These are phyloP conservation scores for Urochloa ruziziensis DNA, from an alignment of 176 grass and related monocot genomes.

Conservation along the genomic window DNA sequence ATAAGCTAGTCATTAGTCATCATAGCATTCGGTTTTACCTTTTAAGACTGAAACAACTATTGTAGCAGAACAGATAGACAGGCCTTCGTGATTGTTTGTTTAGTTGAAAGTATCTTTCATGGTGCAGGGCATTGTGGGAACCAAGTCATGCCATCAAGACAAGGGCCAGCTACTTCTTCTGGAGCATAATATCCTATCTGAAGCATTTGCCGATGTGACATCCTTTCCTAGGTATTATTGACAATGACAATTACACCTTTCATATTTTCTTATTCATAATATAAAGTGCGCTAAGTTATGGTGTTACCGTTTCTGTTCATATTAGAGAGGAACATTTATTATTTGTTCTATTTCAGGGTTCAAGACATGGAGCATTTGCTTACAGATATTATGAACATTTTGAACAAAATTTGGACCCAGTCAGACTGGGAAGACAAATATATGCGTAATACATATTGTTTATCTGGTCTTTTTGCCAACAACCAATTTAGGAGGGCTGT, in stretches of 20 bases:
- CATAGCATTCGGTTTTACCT: background rate
- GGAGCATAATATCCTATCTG: constrained; percentile 8
- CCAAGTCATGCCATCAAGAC: background rate
- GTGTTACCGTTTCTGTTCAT: background rate
- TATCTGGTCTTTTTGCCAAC: background rate
- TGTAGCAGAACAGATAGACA: background rate
- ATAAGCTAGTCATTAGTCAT: background rate
- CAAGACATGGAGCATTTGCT: background rate
- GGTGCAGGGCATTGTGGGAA: background rate
- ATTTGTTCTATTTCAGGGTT: background rate
- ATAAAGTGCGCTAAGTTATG: background rate
- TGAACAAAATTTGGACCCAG: constrained; percentile 8
- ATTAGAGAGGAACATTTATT: background rate
- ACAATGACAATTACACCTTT: background rate
- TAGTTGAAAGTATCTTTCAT: background rate
- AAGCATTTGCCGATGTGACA: background rate
- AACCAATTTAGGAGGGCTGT: background rate
- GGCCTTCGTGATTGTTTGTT: background rate
- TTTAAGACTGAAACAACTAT: background rate
- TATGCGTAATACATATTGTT: background rate
- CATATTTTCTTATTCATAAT: background rate
- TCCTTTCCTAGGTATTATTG: background rate
- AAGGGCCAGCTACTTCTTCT: background rate
- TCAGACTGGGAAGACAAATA: background rate
- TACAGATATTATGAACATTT: background rate